Evolutionary conservation across 495 filamentous ascomycete genomes (phyloP).

Genomic region (Chaetomium cochliodes): DNA sequence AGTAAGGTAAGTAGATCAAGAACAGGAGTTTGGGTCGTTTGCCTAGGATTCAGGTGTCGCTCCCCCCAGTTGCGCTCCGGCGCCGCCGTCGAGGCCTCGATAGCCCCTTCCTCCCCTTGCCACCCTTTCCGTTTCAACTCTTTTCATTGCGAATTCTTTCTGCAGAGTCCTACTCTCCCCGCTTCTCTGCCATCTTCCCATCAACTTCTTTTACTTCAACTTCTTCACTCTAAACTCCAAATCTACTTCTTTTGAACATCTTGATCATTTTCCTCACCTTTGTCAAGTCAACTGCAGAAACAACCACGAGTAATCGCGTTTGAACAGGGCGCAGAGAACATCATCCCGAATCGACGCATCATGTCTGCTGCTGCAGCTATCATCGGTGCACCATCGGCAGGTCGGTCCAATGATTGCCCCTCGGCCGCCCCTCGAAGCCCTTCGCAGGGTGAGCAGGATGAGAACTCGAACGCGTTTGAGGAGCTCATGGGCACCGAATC

Average conservation of each 20-base stretch:
- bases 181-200: conserved; percentile 19
- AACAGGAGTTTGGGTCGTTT: not conserved
- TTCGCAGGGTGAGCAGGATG: conserved; percentile 48
- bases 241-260: conserved; percentile 34
- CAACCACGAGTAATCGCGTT: conserved; percentile 8
- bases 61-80: no score
- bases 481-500: conserved; percentile 17
- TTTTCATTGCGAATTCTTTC: not conserved
- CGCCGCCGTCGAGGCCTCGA: not conserved
- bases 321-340: not conserved
- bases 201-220: conserved; percentile 12
- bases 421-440: conserved; percentile 34
- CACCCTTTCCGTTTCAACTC: not conserved
- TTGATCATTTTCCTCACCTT: conserved; percentile 32
- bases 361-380: conserved; percentile 48
- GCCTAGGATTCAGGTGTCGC: no score
- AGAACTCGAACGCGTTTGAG: conserved; percentile 41
- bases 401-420: conserved; percentile 50
- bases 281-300: conserved; percentile 14
- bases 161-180: conserved; percentile 8
- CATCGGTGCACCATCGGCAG: conserved; percentile 37
- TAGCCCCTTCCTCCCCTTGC: not conserved
- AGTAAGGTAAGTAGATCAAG: not conserved
- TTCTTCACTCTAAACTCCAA: conserved; percentile 3
- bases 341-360: conserved; percentile 21